These are phyloP conservation scores for Kodamaea leandrae DNA, from an alignment of 805 yeast genomes.

Conservation along the genomic window DNA sequence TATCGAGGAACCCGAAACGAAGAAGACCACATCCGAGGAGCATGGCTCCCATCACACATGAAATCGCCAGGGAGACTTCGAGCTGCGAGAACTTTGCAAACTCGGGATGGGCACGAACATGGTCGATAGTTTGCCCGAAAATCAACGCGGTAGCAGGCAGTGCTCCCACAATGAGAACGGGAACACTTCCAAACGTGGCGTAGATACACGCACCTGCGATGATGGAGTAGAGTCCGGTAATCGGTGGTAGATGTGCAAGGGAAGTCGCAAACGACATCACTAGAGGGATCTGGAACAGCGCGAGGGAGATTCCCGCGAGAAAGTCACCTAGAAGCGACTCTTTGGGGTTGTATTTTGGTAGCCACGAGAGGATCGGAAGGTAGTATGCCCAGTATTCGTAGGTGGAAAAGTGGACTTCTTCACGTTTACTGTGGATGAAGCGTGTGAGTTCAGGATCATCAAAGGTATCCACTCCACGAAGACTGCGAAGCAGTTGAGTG, in stretches of 20 bases:
- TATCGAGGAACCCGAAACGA: constrained; percentile 84
- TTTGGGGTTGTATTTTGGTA: constrained; percentile 23
- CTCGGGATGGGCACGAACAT: constrained; percentile 30
- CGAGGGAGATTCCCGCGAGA: constrained; percentile 32
- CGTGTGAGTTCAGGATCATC: constrained; percentile 18
- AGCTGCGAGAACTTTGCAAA: constrained; percentile 39
- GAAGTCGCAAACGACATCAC: constrained; percentile 78
- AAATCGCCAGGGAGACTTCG: constrained; percentile 20
- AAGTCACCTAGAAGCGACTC: constrained; percentile 25
- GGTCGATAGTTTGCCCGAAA: constrained; percentile 72
- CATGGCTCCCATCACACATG: constrained; percentile 18
- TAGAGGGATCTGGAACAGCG: constrained; percentile 35
- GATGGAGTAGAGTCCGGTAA: constrained; percentile 74
- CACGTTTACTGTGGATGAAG: constrained; percentile 12
- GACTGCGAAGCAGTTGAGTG: constrained; percentile 21
- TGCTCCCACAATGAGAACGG: constrained; percentile 88
- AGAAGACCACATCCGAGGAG: constrained; percentile 39
- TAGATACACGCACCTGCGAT: constrained; percentile 78
- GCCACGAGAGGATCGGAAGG: constrained; percentile 31
- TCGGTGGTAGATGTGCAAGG: constrained; percentile 78
- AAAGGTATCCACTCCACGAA: constrained; percentile 10
- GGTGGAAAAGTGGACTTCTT: constrained; percentile 17
- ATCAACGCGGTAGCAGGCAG: constrained; percentile 85
- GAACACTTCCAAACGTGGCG: constrained; percentile 78
- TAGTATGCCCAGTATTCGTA: constrained; percentile 32